These are phyloP conservation scores for Phyllosticta citriasiana DNA, from an alignment of 2,329 filamentous ascomycete genomes.

Conservation along the genomic window DNA sequence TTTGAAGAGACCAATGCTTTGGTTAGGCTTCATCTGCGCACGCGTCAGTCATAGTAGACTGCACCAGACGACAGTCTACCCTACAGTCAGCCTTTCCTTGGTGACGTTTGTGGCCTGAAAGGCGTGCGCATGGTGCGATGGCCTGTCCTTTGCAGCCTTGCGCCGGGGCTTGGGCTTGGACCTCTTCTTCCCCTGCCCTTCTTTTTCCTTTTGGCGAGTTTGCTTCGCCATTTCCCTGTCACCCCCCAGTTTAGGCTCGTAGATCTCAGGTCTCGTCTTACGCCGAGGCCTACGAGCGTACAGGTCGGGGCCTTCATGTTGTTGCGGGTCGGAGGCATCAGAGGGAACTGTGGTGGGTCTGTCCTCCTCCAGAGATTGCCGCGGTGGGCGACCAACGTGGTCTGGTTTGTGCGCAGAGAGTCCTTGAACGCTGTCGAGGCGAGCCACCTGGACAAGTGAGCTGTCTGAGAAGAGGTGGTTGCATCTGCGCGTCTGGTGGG, in stretches of 20 bases:
- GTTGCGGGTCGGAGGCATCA: conserved; percentile 11
- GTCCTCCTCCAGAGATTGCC: neutral
- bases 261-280: conserved; percentile 38
- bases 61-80: conserved; percentile 10
- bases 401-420: neutral
- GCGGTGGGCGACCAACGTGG: conserved; percentile 4
- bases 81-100: conserved; percentile 38
- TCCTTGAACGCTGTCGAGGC: neutral
- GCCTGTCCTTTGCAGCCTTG: conserved; percentile 22
- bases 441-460: conserved; percentile 22
- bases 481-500: conserved; percentile 18
- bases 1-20: conserved; percentile 36
- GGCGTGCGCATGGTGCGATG: conserved; percentile 28
- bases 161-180: neutral
- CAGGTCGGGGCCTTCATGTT: conserved; percentile 4
- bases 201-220: conserved; percentile 20
- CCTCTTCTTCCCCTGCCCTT: conserved; percentile 11
- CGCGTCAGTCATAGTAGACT: neutral
- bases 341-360: conserved; percentile 14
- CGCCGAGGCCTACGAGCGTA: conserved; percentile 36
- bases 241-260: conserved; percentile 26
- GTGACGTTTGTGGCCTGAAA: conserved; percentile 37
- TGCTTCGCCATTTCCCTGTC: conserved; percentile 15
- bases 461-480: conserved; percentile 31
- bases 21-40: conserved; percentile 33